Percentiles rank a stretch among this genome's conserved stretches.
Conservation (phyloP, 805 yeast species). For the Candida methanosorbosa region DNA sequence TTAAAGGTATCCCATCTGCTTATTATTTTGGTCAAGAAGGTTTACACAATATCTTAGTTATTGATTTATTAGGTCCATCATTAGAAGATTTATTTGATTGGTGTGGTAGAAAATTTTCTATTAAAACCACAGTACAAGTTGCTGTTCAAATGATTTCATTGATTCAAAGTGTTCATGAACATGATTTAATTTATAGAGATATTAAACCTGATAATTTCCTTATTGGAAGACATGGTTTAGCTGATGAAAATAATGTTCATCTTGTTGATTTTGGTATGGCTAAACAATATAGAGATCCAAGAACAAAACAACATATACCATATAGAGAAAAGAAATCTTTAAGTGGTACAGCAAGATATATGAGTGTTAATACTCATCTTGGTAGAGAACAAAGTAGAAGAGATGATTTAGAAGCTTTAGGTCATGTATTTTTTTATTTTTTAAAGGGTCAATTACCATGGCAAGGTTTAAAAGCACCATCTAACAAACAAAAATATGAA, state of each 20-base stretch:
- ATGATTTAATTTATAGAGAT: conserved; percentile 89
- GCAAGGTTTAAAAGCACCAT: conserved; percentile 98
- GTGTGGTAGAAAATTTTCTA: conserved; percentile 87
- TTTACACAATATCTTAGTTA: conserved; percentile 87
- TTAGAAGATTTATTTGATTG: conserved; percentile 95
- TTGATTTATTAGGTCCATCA: conserved; percentile 92
- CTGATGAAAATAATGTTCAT: conserved; percentile 78
- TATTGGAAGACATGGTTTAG: conserved; percentile 81
- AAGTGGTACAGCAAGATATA: conserved; percentile 97
- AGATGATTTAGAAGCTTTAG: conserved; percentile 93
- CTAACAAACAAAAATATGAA: conserved; percentile 95
- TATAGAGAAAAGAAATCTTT: conserved; percentile 92
- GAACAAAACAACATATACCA: conserved; percentile 91
- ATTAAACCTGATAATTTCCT: conserved; percentile 96
- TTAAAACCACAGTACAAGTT: conserved; percentile 86
- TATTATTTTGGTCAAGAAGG: conserved; percentile 99
- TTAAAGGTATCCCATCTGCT: conserved; percentile 88
- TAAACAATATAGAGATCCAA: conserved; percentile 93
- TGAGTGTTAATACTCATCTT: conserved; percentile 94
- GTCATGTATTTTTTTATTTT: conserved; percentile 94
- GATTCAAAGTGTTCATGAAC: conserved; percentile 80
- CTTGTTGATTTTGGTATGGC: conserved; percentile 99
- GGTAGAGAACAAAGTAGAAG: conserved; percentile 96
- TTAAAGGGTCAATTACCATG: conserved; percentile 92
- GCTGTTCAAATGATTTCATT: conserved; percentile 91